Evolutionary conservation across 352 stramenopile species (phyloP), one percentile per base, ranked within the genome.

Genomic region (Phytophthora cryptogea): DNA sequence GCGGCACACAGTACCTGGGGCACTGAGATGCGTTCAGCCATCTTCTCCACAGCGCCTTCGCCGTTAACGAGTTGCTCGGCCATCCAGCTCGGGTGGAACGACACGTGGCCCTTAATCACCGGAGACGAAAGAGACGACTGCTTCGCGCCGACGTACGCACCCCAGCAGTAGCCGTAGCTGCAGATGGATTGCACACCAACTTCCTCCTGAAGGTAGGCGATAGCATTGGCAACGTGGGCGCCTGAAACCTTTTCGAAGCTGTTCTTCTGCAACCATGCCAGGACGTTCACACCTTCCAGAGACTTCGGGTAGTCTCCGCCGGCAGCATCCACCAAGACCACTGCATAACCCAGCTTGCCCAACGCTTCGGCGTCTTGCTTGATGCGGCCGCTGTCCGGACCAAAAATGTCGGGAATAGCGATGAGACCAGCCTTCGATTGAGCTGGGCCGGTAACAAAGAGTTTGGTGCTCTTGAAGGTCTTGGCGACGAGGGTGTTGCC

Each of bases 101-200:
- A 74, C 14, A 80, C 55, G 20, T 79, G 66, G 16, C 66, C 70
- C 5, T 68, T 60, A 17, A 74, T 44, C 32, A 60, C 56, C n/a
- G 52, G 51, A 3, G n/a, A 44, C 13, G 40, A 13, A 9, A 47
- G 53, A 45, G 30, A 30, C 42, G 65, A 66, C 40, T 60, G 43
- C 23, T 53, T 50, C 13, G 64, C 58, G 1, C 68, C 68, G 20
- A 74, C 27, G 42, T 67, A 80, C 8, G 45, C 31, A 9, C 72
- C 65, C 64, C 65, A 78, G 49, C 72, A 80, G 54, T 80, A 78
- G 42, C 68, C 72, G 40, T 74, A 76, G 41, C 42, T 74, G 42
- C 44, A 59, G 33, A 80, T 63, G 30, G 42, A 35, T 17, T 59
- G 8, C 3, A 70, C 72, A 3, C 50, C 41, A 30, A 42, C 56